Evolutionary conservation across 2,329 filamentous ascomycete genomes (phyloP), one percentile per base, ranked within the genome.

Genomic region (Venturia pyrina): DNA sequence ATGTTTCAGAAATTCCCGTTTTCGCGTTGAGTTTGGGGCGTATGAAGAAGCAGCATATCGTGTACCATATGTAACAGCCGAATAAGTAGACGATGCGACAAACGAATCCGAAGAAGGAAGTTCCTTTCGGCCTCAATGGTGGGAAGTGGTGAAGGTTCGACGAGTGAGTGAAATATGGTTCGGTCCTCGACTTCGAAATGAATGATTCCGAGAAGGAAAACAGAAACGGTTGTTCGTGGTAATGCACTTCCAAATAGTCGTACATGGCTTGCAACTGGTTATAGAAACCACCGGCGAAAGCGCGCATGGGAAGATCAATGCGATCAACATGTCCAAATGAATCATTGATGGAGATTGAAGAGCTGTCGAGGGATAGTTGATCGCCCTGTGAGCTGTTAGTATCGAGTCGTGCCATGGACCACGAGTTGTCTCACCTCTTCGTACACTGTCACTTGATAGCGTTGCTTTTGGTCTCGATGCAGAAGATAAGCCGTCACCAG

Each of bases 251-350:
- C 3, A 87, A 73, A 68, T 84, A 76, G 34, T 81, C 75, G 71
- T 87, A 87, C 80, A 87, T 82, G 34, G 77, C 75, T 68, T 78
- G 79, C 62, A 87, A 73, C 67, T 85, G 83, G 60, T 73, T 71
- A 70, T 87, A 86, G 72, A 83, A 87, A 24, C 80, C 79, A 11
- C 75, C 78, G 17, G 78, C 78, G 68, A 83, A 81, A 7, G 78
- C 79, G 63, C 81, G 79, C 81, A 83, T 83, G 43, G 81, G 81
- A 50, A 83, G 71, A 71, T 83, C 80, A 48, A 81, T 73, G 67
- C 78, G 77, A 63, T 74, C 71, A 41, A 69, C 67, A 5, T 69
- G 67, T 67, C 64, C 56, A 60, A 70, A 67, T 68, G 68, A 44
- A 70, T 73, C 71, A 43, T 71, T 69, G 44, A 79, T 70, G 10